Percentiles rank a stretch among this genome's conserved stretches.
phyloP scores from a whole-genome alignment of 2,329 filamentous ascomycete species.

The Alternaria rosae region DNA sequence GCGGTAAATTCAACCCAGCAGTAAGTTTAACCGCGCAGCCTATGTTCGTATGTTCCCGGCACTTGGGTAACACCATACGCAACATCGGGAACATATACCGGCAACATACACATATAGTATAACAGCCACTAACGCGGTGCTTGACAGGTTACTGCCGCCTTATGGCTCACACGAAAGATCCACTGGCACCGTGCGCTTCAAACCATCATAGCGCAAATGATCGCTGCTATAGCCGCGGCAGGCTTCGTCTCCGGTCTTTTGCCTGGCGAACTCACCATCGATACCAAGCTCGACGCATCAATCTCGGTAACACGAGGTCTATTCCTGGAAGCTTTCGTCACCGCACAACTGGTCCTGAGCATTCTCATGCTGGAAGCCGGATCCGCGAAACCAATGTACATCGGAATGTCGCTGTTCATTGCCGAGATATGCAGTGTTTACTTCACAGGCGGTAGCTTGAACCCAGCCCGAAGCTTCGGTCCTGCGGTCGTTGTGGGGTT shows the following conservation, averaged over 20 bases:
- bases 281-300: conserved; percentile 28
- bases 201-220: conserved; percentile 37
- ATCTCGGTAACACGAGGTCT: conserved; percentile 37
- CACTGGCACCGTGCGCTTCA: conserved; percentile 32
- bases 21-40: conserved; percentile 31
- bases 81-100: not conserved
- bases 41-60: not conserved
- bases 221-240: conserved; percentile 41
- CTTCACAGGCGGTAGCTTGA: conserved; percentile 56
- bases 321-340: conserved; percentile 43
- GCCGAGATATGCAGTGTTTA: conserved; percentile 58
- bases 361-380: conserved; percentile 66
- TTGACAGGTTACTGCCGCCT: conserved; percentile 33
- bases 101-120: not conserved
- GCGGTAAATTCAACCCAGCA: conserved; percentile 33
- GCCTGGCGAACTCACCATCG: conserved; percentile 37
- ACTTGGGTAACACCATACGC: conserved; percentile 30
- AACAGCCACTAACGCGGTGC: conserved; percentile 6
- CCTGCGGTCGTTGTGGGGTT: conserved; percentile 54
- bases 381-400: conserved; percentile 72
- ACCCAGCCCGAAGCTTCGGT: conserved; percentile 57
- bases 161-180: conserved; percentile 31
- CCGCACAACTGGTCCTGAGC: conserved; percentile 44
- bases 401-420: conserved; percentile 74
- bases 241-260: conserved; percentile 40